phyloP scores from a whole-genome alignment of 2,329 filamentous ascomycete genomes.

The Cucurbitaria berberidis region DNA sequence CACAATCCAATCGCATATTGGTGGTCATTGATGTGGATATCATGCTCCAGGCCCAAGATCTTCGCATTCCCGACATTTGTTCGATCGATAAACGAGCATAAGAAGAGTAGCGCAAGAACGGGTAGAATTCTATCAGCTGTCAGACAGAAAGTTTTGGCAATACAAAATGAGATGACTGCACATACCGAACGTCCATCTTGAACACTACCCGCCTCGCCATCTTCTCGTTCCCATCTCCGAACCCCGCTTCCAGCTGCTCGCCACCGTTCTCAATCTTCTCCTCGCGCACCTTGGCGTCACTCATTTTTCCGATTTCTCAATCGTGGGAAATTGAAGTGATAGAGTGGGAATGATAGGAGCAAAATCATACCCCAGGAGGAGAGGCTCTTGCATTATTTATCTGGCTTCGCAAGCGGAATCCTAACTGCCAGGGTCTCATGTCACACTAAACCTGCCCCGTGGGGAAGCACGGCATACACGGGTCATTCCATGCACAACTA shows the following conservation, averaged over 20 bases:
- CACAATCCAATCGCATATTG: conserved; percentile 70
- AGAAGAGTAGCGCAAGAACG: conserved; percentile 67
- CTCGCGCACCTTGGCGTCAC: conserved; percentile 29
- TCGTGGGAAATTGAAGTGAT: neutral
- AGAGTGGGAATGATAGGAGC: neutral
- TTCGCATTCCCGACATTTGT: conserved; percentile 77
- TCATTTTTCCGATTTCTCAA: conserved; percentile 3
- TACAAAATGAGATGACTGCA: conserved; percentile 1
- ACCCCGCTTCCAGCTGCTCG: conserved; percentile 24
- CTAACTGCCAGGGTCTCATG: neutral
- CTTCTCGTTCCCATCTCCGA: conserved; percentile 11
- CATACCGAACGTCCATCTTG: conserved; percentile 61
- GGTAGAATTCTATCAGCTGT: conserved; percentile 62
- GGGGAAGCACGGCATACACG: neutral
- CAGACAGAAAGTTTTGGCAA: neutral
- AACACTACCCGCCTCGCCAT: conserved; percentile 51
- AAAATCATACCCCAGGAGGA: neutral
- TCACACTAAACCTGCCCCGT: neutral
- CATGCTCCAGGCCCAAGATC: conserved; percentile 66
- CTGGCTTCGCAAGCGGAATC: neutral
- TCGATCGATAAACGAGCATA: conserved; percentile 70
- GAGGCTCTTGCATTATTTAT: neutral
- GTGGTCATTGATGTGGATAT: conserved; percentile 60
- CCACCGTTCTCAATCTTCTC: conserved; percentile 32
- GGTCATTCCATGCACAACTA: neutral